Conservation (phyloP, 805 yeast species). For the Kluyveromyces dobzhanskii region DNA sequence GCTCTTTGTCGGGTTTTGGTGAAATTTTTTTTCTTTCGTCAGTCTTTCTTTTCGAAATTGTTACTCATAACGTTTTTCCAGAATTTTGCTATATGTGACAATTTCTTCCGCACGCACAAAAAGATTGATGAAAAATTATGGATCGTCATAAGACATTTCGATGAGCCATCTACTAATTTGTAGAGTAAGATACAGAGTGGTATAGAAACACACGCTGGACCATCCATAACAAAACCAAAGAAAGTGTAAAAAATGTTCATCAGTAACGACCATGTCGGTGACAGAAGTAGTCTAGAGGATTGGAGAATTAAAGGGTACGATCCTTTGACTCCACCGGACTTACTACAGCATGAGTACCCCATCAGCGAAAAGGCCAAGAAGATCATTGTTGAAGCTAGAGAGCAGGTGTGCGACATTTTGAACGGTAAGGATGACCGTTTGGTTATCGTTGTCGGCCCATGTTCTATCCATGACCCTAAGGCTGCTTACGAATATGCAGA, state of each 20-base stretch:
- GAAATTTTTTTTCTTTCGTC: too few species aligned
- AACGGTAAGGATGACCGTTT: constrained; percentile 82
- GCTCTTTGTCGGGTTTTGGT: too few species aligned
- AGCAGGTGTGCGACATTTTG: constrained; percentile 61
- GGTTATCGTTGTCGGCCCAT: constrained; percentile 89
- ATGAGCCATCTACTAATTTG: too few species aligned
- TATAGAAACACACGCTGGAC: too few species aligned
- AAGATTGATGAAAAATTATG: too few species aligned
- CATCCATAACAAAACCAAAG: background rate
- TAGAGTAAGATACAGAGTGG: too few species aligned
- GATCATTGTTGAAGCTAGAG: constrained; percentile 68
- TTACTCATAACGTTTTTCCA: too few species aligned
- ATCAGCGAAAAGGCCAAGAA: constrained; percentile 50
- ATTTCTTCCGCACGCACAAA: too few species aligned
- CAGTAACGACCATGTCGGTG: constrained; percentile 77
- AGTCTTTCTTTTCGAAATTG: too few species aligned
- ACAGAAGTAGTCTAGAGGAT: constrained; percentile 67
- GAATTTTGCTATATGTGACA: too few species aligned
- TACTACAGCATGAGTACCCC: constrained; percentile 79
- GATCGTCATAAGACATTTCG: too few species aligned
- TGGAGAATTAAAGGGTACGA: constrained; percentile 84
- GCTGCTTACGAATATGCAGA: constrained; percentile 88
- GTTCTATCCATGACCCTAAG: constrained; percentile 89
- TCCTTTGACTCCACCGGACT: constrained; percentile 92
- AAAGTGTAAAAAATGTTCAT: constrained; percentile 59